A percentile compares a stretch with the other conserved stretches of the same genome.
These are phyloP conservation scores for Pseudocercospora eumusae DNA, from an alignment of 2,329 filamentous ascomycete genomes.

Conservation along the genomic window DNA sequence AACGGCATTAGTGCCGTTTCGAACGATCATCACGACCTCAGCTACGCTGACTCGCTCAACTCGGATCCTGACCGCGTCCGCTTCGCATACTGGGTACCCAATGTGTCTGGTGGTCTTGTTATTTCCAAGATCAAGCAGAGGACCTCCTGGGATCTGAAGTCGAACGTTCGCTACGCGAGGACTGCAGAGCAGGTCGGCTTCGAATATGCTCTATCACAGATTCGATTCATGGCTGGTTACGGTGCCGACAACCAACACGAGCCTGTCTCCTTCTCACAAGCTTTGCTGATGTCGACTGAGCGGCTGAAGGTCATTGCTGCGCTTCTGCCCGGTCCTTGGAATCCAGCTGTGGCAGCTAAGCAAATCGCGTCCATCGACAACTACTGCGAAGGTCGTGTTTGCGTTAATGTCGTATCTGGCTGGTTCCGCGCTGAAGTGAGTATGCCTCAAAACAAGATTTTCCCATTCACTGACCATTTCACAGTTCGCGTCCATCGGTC, in stretches of 20 bases:
- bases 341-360: constrained; percentile 56
- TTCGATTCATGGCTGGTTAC: constrained; percentile 55
- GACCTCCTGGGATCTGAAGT: constrained; percentile 53
- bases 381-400: constrained; percentile 54
- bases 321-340: constrained; percentile 54
- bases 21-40: constrained; percentile 29
- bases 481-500: constrained; percentile 52
- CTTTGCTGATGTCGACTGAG: constrained; percentile 51
- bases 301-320: constrained; percentile 56
- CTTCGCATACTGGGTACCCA: constrained; percentile 58
- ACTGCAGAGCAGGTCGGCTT: constrained; percentile 54
- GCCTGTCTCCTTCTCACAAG: constrained; percentile 56
- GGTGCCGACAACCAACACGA: constrained; percentile 53
- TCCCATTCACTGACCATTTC: constrained; percentile 23
- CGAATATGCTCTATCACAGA: constrained; percentile 56
- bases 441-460: too few relatives aligned
- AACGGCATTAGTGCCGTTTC: constrained; percentile 25
- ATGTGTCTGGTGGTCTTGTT: constrained; percentile 56
- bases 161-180: constrained; percentile 53
- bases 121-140: constrained; percentile 55
- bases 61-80: constrained; percentile 48
- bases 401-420: constrained; percentile 56
- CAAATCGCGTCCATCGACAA: constrained; percentile 57
- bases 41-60: constrained; percentile 45
- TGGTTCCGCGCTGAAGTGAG: constrained; percentile 55